Evolutionary conservation across 2,329 filamentous ascomycete genomes (phyloP).

Genomic region (Dactylellina parvicollis): DNA sequence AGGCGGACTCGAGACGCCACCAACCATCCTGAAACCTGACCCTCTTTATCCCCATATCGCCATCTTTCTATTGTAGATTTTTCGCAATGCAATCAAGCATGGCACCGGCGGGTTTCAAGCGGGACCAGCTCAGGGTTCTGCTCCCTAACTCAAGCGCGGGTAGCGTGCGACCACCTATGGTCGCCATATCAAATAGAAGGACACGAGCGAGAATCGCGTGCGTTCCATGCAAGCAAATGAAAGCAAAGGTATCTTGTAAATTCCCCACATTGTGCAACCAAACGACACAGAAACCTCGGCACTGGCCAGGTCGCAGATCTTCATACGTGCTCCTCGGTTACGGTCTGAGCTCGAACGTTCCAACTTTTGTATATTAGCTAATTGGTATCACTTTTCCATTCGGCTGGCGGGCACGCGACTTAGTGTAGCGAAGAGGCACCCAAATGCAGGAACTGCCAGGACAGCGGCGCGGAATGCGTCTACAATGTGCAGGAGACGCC

Average conservation of each 20-base stretch:
- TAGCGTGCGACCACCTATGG: slow-evolving; percentile 2
- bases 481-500: neutral
- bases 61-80: neutral
- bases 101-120: too few species aligned
- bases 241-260: neutral
- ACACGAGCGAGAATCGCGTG: slow-evolving; percentile 4
- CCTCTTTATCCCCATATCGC: too few species aligned
- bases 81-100: neutral
- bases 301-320: too few species aligned
- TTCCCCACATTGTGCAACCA: neutral
- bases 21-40: too few species aligned
- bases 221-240: slow-evolving; percentile 4
- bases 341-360: too few species aligned
- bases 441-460: neutral
- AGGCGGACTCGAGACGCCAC: too few species aligned
- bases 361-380: too few species aligned
- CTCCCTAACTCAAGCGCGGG: neutral
- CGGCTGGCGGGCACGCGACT: too few species aligned
- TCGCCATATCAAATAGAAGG: neutral
- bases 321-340: too few species aligned
- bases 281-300: too few species aligned
- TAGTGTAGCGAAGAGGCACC: slow-evolving; percentile 4
- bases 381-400: too few species aligned
- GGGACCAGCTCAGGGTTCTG: slow-evolving; percentile 1
- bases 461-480: neutral